phyloP scores from a whole-genome alignment of 1,284 basidiomycete species.

The Ceratobasidium sp. region DNA sequence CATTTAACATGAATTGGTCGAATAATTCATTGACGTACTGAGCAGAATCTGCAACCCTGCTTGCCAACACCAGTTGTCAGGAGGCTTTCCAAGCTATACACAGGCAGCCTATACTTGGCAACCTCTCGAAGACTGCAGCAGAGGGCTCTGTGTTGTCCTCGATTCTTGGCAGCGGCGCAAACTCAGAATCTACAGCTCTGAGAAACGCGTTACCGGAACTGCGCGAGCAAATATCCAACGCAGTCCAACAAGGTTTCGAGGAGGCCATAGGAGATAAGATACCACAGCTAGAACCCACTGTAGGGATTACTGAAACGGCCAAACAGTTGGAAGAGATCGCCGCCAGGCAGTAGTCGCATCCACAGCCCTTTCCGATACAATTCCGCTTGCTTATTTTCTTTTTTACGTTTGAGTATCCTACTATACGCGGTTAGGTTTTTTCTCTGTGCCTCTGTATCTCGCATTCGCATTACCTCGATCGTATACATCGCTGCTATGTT shows the following conservation, averaged over 20 bases:
- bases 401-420: too few species aligned
- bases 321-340: conserved; percentile 15
- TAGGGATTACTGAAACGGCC: conserved; percentile 8
- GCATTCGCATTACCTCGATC: too few species aligned
- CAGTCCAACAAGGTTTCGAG: conserved; percentile 32
- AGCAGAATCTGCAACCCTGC: neutral
- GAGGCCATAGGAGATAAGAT: conserved; percentile 10
- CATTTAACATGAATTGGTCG: neutral
- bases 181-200: neutral
- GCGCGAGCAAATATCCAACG: conserved; percentile 30
- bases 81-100: neutral
- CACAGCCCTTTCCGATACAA: neutral
- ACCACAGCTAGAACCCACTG: conserved; percentile 1
- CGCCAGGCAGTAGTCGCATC: neutral
- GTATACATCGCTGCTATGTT: too few species aligned
- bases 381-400: too few species aligned
- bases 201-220: conserved; percentile 1
- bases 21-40: neutral
- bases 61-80: neutral
- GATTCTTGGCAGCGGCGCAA: neutral
- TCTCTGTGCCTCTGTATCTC: too few species aligned
- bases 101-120: conserved; percentile 1
- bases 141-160: conserved; percentile 9
- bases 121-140: neutral
- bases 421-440: too few species aligned